These are phyloP conservation scores for Yamadazyma atmosphaerica DNA, from an alignment of 1,139 yeast species.

Conservation along the genomic window DNA sequence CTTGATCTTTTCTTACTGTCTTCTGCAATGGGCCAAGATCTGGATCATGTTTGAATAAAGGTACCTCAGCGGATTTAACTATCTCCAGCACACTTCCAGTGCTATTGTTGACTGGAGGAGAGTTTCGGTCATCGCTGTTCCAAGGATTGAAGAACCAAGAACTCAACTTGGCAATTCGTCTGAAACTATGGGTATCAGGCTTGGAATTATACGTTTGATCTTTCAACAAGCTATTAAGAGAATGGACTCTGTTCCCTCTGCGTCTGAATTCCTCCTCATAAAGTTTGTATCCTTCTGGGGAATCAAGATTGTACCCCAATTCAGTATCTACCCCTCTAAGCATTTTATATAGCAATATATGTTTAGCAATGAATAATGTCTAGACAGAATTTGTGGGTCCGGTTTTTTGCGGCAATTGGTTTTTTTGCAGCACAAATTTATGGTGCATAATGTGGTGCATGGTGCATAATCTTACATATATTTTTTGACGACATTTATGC, in stretches of 20 bases:
- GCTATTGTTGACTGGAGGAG: not conserved
- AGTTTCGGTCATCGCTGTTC: slow-evolving; percentile 7
- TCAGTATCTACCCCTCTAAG: not conserved
- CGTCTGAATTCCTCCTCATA: not conserved
- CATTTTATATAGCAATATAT: not conserved
- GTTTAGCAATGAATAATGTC: too few species aligned
- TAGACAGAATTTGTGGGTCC: too few species aligned
- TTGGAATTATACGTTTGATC: slow-evolving; percentile 12
- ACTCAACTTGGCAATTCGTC: slow-evolving; percentile 21
- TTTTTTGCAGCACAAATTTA: too few species aligned
- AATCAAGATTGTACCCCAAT: not conserved
- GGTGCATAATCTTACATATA: too few species aligned
- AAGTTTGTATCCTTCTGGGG: not conserved
- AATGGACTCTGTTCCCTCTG: slow-evolving; percentile 11
- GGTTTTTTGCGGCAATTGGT: not conserved
- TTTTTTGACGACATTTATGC: too few species aligned
- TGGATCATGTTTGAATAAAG: too few species aligned
- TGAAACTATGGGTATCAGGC: slow-evolving; percentile 13
- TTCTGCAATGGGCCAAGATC: too few species aligned
- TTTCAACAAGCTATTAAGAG: slow-evolving; percentile 15
- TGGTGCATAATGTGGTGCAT: too few species aligned
- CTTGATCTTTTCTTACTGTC: too few species aligned
- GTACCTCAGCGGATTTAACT: too few species aligned
- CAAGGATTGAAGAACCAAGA: slow-evolving; percentile 20
- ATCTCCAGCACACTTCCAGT: too few species aligned